phyloP scores from a whole-genome alignment of 2,329 filamentous ascomycete genomes.

The Bipolaris victoriae region DNA sequence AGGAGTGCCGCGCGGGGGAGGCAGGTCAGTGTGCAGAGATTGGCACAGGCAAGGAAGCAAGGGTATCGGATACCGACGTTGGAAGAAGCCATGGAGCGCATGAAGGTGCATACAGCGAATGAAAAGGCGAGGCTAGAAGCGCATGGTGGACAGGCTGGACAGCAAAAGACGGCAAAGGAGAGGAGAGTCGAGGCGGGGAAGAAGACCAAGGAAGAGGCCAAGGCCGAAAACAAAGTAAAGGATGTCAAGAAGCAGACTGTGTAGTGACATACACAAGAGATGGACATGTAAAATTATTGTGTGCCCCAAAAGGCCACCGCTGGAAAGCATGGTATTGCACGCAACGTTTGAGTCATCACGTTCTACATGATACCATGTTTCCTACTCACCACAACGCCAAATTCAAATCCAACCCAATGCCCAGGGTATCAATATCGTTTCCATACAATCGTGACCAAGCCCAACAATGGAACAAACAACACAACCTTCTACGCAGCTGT shows the following conservation, averaged over 20 bases:
- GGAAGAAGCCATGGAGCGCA: conserved; percentile 40
- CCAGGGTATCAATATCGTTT: conserved; percentile 8
- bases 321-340: background rate
- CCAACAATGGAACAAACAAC: background rate
- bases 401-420: conserved; percentile 1
- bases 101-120: conserved; percentile 29
- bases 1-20: conserved; percentile 53
- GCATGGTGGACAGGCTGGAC: conserved; percentile 35
- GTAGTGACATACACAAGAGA: conserved; percentile 5
- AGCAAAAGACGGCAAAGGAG: conserved; percentile 35
- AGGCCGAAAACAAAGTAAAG: conserved; percentile 33
- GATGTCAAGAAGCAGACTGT: conserved; percentile 30
- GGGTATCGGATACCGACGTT: conserved; percentile 38
- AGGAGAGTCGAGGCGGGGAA: conserved; percentile 32
- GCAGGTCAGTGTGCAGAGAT: conserved; percentile 32
- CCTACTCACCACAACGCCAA: conserved; percentile 1
- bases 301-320: background rate
- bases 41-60: conserved; percentile 37
- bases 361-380: background rate
- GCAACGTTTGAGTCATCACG: background rate
- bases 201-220: conserved; percentile 33
- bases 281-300: conserved; percentile 8
- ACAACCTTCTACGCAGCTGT: conserved; percentile 23
- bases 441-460: conserved; percentile 1
- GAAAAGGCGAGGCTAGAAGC: conserved; percentile 29